Conservation (phyloP, 345 rosid species). For the Kandelia obovata region DNA sequence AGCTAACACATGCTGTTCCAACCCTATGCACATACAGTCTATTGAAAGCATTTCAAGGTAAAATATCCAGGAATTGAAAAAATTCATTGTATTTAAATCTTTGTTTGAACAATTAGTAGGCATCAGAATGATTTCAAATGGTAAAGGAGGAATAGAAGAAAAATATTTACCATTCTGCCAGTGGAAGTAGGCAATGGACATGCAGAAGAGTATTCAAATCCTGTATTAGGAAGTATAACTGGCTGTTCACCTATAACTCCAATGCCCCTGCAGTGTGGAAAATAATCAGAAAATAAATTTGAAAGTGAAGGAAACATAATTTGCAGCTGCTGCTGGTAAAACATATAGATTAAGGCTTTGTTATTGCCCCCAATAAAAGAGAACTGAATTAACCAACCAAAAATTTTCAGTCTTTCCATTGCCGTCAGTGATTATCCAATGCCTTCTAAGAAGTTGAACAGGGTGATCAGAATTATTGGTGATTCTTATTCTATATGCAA, state of each 20-base stretch:
- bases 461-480: conserved; percentile 62
- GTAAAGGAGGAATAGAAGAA: conserved; percentile 4
- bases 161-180: conserved; percentile 60
- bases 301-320: too few relatives aligned
- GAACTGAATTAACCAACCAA: conserved; percentile 41
- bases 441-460: conserved; percentile 75
- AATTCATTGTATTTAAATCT: neutral
- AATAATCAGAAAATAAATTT: too few relatives aligned
- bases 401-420: conserved; percentile 61
- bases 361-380: neutral
- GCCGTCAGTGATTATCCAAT: conserved; percentile 69
- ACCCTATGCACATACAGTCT: too few relatives aligned
- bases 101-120: neutral
- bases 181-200: conserved; percentile 61
- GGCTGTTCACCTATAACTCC: conserved; percentile 85
- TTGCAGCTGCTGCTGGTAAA: too few relatives aligned
- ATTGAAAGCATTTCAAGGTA: too few relatives aligned
- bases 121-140: neutral
- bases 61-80: neutral
- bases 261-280: conserved; percentile 42
- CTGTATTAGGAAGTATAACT: conserved; percentile 59
- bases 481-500: conserved; percentile 69
- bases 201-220: conserved; percentile 77
- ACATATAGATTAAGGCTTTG: too few relatives aligned
- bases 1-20: too few relatives aligned